Conservation (phyloP, 2,329 filamentous ascomycete species). For the Stachybotrys echinatus region DNA sequence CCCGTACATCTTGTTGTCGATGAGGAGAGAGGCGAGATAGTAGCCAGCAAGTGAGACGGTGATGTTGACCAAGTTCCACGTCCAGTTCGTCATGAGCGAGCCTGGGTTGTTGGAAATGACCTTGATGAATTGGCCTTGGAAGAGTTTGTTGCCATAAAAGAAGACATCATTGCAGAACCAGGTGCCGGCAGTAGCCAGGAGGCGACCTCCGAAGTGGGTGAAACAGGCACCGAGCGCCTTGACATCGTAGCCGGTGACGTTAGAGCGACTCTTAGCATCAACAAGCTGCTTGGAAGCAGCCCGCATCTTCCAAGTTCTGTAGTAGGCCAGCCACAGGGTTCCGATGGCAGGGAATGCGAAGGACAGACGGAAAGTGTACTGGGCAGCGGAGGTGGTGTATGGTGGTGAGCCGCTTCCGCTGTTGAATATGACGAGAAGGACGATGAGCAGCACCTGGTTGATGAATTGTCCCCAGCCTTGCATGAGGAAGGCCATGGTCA, state of each 20-base stretch:
- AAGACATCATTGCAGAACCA: slow-evolving; percentile 99
- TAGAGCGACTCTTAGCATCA: slow-evolving; percentile 75
- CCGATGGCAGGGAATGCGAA: slow-evolving; percentile 89
- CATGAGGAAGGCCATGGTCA: slow-evolving; percentile 95
- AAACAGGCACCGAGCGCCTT: slow-evolving; percentile 74
- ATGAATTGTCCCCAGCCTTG: slow-evolving; percentile 96
- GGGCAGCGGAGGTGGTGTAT: slow-evolving; percentile 70
- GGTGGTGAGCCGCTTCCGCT: slow-evolving; percentile 67
- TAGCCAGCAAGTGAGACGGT: slow-evolving; percentile 82
- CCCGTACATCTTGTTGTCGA: slow-evolving; percentile 95
- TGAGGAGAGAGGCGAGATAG: slow-evolving; percentile 81
- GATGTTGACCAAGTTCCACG: slow-evolving; percentile 90
- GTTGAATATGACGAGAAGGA: slow-evolving; percentile 85
- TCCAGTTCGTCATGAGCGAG: slow-evolving; percentile 81
- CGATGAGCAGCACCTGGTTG: slow-evolving; percentile 86
- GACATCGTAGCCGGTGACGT: slow-evolving; percentile 91
- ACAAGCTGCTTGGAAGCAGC: slow-evolving; percentile 78
- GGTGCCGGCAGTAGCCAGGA: slow-evolving; percentile 78
- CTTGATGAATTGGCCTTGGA: slow-evolving; percentile 84
- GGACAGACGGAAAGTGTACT: slow-evolving; percentile 88
- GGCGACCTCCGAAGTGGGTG: slow-evolving; percentile 76
- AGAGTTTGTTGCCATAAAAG: slow-evolving; percentile 99
- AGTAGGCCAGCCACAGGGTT: slow-evolving; percentile 93
- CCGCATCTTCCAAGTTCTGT: slow-evolving; percentile 92
- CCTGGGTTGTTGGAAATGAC: slow-evolving; percentile 66